These are phyloP conservation scores for Ustilago trichophora DNA, from an alignment of 1,284 basidiomycete genomes.

Conservation along the genomic window DNA sequence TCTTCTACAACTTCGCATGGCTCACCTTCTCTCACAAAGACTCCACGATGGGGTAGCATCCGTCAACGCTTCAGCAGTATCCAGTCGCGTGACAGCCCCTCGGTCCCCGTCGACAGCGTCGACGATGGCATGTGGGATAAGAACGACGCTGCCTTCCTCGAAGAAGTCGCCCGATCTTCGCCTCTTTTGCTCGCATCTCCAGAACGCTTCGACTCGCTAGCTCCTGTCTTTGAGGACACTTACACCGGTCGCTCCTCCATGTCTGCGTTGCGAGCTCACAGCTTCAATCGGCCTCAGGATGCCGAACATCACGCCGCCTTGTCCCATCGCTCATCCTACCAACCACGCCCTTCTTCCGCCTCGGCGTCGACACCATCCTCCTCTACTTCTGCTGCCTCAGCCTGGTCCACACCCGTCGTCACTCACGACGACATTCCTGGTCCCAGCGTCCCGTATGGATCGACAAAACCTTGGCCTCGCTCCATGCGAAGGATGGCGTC, in stretches of 20 bases:
- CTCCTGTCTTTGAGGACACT: constrained; percentile 10
- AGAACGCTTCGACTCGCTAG: constrained; percentile 16
- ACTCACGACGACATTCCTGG: constrained; percentile 4
- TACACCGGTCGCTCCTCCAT: neutral
- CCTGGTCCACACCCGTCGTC: constrained; percentile 4
- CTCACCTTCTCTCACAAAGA: constrained; percentile 11
- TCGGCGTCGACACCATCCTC: constrained; percentile 9
- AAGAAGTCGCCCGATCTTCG: constrained; percentile 36
- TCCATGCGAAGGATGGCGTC: constrained; percentile 21
- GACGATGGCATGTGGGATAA: constrained; percentile 47
- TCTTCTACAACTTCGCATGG: constrained; percentile 3
- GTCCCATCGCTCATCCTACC: neutral
- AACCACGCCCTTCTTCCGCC: constrained; percentile 3
- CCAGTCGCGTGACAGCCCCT: constrained; percentile 21
- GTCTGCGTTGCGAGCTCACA: constrained; percentile 4
- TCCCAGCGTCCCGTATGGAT: neutral
- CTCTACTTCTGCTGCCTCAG: constrained; percentile 10
- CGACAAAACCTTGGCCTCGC: constrained; percentile 6
- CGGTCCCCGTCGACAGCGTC: constrained; percentile 20
- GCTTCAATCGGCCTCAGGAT: constrained; percentile 2
- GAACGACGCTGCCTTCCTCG: constrained; percentile 47
- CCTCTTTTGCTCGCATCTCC: constrained; percentile 10
- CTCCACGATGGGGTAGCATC: constrained; percentile 41
- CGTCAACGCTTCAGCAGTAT: constrained; percentile 41
- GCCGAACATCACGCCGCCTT: neutral